Evolutionary conservation across 1,284 basidiomycete species (phyloP), one percentile per base, ranked within the genome.

Genomic region (Apiotrichum sp.): DNA sequence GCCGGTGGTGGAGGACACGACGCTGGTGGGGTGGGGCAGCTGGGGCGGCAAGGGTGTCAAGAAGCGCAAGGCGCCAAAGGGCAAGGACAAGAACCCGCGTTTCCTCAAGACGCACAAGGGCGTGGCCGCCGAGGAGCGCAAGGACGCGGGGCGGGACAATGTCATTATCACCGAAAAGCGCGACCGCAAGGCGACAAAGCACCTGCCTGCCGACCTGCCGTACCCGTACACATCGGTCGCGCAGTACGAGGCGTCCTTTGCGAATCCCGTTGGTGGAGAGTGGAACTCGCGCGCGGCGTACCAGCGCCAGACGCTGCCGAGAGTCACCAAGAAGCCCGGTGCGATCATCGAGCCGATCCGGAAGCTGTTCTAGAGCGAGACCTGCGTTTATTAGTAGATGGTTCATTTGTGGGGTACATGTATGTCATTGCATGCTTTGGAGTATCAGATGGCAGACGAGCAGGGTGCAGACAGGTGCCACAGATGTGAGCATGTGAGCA

Each of bases 91-190:
- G 22, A 59, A 73, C 40, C 71, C 76, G 48, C 84, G 81, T 63
- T 80, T 86, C 59, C 82, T 93, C 71, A 91, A 91, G 73, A 86
- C 86, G 67, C 76, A 88, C 16, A 81, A 88, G 0, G 93, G 95
- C 7, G 79, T 97, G 53, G 85, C 86, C 59, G 86, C 88, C 0
- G 78, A 79, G 4, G 77, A 84, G 50, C 87, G 96, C 48, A 86
- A 88, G 46, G 96, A 98, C 77, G 86, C 86, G 59, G 80, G 80
- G 52, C 89, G 91, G 71, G 80, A 84, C 7, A 86, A 96, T 72
- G 84, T 98, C 64, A 96, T 98, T 78, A 89, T 98, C 68, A 89
- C 89, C 1, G 93, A 98, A 77, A 88, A 87, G 71, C 84, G 86
- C 55, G 93, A 98, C 78, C 93, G 92, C 78, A 97, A 97, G 74